These are phyloP conservation scores for Saccharomyces paradoxus DNA, from an alignment of 805 yeast genomes.

Conservation along the genomic window DNA sequence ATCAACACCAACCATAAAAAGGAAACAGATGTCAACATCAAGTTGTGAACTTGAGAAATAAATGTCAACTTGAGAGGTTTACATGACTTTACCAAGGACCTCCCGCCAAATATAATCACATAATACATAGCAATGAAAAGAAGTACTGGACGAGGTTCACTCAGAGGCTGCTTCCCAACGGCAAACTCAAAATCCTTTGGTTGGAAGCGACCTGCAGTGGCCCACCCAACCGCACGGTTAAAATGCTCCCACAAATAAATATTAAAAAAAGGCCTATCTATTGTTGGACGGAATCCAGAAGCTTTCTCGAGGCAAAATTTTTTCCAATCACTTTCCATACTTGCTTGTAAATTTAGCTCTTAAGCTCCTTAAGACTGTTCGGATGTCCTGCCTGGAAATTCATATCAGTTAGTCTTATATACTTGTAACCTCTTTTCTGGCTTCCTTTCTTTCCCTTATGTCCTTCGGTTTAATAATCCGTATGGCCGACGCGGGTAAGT, in stretches of 20 bases:
- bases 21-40: conserved; percentile 63
- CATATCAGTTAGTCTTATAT: background rate
- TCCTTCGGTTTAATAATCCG: background rate
- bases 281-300: conserved; percentile 10
- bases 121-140: conserved; percentile 61
- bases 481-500: background rate
- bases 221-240: conserved; percentile 11
- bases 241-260: conserved; percentile 26
- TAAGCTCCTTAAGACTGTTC: background rate
- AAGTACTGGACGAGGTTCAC: conserved; percentile 51
- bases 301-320: background rate
- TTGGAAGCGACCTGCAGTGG: conserved; percentile 22
- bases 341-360: background rate
- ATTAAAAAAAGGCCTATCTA: conserved; percentile 24
- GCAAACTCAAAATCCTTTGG: conserved; percentile 53
- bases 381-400: background rate
- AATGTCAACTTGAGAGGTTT: conserved; percentile 66
- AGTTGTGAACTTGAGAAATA: conserved; percentile 79
- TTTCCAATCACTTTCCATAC: background rate
- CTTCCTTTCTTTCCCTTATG: background rate
- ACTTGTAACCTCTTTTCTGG: background rate
- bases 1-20: conserved; percentile 57
- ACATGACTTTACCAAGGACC: conserved; percentile 45
- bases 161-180: conserved; percentile 57
- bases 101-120: conserved; percentile 77